Base-by-base conservation (phyloP, 805 yeast species). In the Ogataea pini region DNA sequence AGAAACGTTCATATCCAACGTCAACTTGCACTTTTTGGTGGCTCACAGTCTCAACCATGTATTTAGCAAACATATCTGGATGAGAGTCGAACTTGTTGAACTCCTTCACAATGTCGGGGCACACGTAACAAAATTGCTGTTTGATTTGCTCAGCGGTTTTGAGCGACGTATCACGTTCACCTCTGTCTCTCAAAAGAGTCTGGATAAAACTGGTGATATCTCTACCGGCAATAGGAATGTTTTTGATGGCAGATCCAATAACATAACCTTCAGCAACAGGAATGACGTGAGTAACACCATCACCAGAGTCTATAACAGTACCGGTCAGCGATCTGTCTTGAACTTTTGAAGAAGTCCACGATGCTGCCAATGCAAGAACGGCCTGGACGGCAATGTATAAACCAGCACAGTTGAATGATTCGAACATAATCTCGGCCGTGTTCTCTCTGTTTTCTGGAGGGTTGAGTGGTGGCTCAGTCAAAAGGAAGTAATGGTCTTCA, bases 381-480 rank as follows among this genome's bases (percentile, higher is more conserved):
- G 99, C 99, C 73, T 94, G 99, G 13, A 94, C 99, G 12, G 99
- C 99, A 64, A 94, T 94, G 71, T 94, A 94, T 52, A 94, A 76
- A 51, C 99, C 99, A 14, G 98, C 98, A 72, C 99, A 94, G 69
- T 94, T 94, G 78, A 94, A 94, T 16, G 96, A 84, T 73, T 94
- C 99, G 72, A 94, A 94, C 95, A 94, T 94, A 65, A 94, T 94
- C 68, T 94, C 99, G 10, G 99, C 99, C 1, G 96, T 90, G 67
- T 89, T 89, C 68, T 94, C 99, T 73, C 99, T 87, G 71, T 94
- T 94, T 73, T 94, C 99, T 6, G 99, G 99, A n/a, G 99, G 97
- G 64, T 94, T 94, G 57, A 94, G 79, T 18, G 99, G 99, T 9
- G 99, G 99, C 72, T 94, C 99, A 44, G 99, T 94, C 59, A 94